Evolutionary conservation across 2,329 filamentous ascomycete species (phyloP).

Genomic region (Trichoderma aggressivum): DNA sequence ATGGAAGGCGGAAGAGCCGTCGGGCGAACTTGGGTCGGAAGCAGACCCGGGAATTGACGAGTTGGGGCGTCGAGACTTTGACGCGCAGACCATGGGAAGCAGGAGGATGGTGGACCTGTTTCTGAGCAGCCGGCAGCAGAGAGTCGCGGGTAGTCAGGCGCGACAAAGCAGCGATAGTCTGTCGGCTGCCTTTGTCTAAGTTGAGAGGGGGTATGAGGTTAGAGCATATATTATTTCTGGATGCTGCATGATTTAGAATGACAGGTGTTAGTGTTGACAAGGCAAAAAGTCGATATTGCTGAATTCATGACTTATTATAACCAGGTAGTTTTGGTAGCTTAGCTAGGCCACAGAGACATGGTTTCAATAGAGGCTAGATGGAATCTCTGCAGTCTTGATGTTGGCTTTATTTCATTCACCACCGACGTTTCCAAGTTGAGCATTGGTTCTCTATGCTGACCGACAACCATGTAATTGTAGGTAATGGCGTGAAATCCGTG

Average conservation of each 20-base stretch:
- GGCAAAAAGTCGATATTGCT: neutral
- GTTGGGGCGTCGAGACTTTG: constrained; percentile 18
- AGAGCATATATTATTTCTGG: neutral
- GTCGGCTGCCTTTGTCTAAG: constrained; percentile 33
- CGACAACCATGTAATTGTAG: neutral
- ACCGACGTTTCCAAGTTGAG: no score
- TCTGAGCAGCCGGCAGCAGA: constrained; percentile 46
- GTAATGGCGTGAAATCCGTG: neutral
- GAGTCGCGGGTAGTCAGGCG: constrained; percentile 35
- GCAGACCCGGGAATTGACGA: neutral
- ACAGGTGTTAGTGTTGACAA: neutral
- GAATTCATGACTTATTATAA: neutral
- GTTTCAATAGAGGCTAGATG: neutral
- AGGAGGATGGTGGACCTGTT: constrained; percentile 55
- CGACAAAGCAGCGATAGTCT: constrained; percentile 28
- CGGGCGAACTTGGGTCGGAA: neutral
- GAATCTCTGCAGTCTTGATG: neutral
- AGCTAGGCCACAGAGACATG: neutral
- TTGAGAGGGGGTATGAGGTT: neutral
- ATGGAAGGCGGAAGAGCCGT: constrained; percentile 8
- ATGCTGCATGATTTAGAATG: neutral
- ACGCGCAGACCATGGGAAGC: constrained; percentile 41
- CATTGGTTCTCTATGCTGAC: no score
- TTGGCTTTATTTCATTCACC: neutral
- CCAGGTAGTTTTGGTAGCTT: neutral